These are phyloP conservation scores for Thalassiosira profunda DNA, from an alignment of 108 stramenopile species.

Conservation along the genomic window DNA sequence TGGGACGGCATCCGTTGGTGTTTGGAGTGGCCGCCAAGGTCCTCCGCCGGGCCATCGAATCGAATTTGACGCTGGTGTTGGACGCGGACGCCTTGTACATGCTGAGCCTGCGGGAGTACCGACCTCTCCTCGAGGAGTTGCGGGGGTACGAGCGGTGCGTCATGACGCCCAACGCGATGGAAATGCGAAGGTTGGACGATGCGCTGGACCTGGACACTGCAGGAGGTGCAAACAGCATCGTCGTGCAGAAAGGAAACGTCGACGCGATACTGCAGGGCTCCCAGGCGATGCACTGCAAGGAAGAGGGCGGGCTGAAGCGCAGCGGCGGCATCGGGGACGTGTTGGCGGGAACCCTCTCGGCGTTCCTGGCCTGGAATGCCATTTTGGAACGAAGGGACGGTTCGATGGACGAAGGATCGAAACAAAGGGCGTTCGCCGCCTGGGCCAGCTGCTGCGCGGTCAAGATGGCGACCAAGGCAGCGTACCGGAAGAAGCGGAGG, in stretches of 20 bases:
- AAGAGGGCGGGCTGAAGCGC: constrained; percentile 90
- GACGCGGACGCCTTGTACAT: constrained; percentile 97
- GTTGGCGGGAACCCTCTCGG: constrained; percentile 84
- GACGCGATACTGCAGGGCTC: constrained; percentile 38
- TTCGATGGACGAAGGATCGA: constrained; percentile 2
- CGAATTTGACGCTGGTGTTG: constrained; percentile 77
- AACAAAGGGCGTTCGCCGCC: constrained; percentile 43
- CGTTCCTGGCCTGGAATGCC: constrained; percentile 80
- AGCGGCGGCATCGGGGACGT: constrained; percentile 99
- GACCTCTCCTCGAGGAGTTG: constrained; percentile 30
- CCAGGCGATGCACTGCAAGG: constrained; percentile 56
- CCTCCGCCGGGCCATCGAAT: constrained; percentile 57
- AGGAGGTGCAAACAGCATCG: constrained; percentile 38
- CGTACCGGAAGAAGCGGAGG: constrained; percentile 74
- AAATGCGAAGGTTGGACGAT: constrained; percentile 76
- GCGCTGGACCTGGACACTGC: constrained; percentile 16
- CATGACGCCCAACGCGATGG: constrained; percentile 96
- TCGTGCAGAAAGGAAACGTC: constrained; percentile 66
- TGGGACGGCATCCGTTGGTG: constrained; percentile 87
- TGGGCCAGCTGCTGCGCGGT: constrained; percentile 84
- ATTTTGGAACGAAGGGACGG: constrained; percentile 42
- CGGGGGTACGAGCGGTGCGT: constrained; percentile 53
- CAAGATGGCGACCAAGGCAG: constrained; percentile 72
- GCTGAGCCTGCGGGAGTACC: constrained; percentile 70
- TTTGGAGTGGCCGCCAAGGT: constrained; percentile 63